A percentile compares a stretch with the other conserved stretches of the same genome.
phyloP scores from a whole-genome alignment of 1,284 basidiomycete genomes.

The Cutaneotrichosporon sp. region DNA sequence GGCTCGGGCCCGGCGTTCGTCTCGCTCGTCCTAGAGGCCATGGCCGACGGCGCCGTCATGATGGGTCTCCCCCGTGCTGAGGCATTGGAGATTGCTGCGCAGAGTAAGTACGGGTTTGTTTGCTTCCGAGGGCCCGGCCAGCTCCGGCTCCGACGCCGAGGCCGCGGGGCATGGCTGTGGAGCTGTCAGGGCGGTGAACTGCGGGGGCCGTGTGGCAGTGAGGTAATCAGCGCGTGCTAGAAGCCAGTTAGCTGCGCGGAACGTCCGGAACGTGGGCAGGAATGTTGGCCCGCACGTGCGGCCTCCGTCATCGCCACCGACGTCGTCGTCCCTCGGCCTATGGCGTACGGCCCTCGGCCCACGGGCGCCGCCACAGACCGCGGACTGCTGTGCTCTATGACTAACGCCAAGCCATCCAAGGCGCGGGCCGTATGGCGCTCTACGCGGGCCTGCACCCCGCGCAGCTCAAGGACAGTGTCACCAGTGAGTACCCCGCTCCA shows the following conservation, averaged over 20 bases:
- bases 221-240: no score
- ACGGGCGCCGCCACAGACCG: not conserved
- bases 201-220: not conserved
- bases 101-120: constrained; percentile 70
- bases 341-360: not conserved
- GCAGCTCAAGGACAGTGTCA: constrained; percentile 96
- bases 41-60: constrained; percentile 99
- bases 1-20: constrained; percentile 97
- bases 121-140: not conserved
- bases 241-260: not conserved
- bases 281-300: not conserved
- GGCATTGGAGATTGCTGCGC: constrained; percentile 91
- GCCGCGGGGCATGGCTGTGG: not conserved
- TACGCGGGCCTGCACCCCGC: constrained; percentile 88
- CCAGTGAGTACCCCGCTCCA: constrained; percentile 67
- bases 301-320: not conserved
- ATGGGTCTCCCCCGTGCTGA: constrained; percentile 96
- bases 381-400: not conserved
- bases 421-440: constrained; percentile 93
- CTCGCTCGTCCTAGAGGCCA: constrained; percentile 94
- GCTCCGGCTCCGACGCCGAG: not conserved
- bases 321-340: not conserved
- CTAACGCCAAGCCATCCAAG: constrained; percentile 75
- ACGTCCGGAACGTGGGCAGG: not conserved
- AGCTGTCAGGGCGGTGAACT: not conserved